Percentiles rank a stretch among this genome's conserved stretches.
phyloP scores from a whole-genome alignment of 345 rosid species.

The Gossypium bickii region DNA sequence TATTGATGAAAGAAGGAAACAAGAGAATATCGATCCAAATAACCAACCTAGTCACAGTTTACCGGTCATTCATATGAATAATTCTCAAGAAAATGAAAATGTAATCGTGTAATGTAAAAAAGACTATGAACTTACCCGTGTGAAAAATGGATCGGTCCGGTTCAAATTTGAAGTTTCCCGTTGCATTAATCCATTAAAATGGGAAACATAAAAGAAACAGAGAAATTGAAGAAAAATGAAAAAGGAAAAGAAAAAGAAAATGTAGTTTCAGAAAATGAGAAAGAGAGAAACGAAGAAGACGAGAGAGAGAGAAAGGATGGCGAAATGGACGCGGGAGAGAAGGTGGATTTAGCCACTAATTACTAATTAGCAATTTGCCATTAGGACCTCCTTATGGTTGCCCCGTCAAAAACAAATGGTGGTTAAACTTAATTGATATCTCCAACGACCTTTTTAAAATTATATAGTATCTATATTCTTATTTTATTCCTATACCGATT shows the following conservation, averaged over 20 bases:
- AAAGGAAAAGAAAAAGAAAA: neutral
- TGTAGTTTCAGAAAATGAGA: conserved; percentile 6
- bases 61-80: conserved; percentile 6
- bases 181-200: neutral
- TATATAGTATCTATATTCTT: neutral
- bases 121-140: neutral
- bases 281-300: conserved; percentile 42
- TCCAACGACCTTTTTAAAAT: neutral
- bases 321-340: conserved; percentile 55
- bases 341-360: conserved; percentile 23
- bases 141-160: conserved; percentile 6
- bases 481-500: neutral
- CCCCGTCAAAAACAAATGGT: conserved; percentile 10
- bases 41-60: conserved; percentile 15
- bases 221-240: neutral
- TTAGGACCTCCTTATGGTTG: conserved; percentile 11
- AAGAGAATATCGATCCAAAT: neutral
- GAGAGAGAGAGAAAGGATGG: conserved; percentile 25
- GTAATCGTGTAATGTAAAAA: neutral
- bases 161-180: conserved; percentile 1
- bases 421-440: neutral
- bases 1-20: neutral
- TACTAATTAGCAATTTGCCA: neutral
- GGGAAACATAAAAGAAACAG: neutral
- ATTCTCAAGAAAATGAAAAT: neutral